A percentile compares a stretch with the other conserved stretches of the same genome.
Evolutionary conservation across 2,329 filamentous ascomycete species (phyloP).

Genomic region (Talaromyces marneffei): DNA sequence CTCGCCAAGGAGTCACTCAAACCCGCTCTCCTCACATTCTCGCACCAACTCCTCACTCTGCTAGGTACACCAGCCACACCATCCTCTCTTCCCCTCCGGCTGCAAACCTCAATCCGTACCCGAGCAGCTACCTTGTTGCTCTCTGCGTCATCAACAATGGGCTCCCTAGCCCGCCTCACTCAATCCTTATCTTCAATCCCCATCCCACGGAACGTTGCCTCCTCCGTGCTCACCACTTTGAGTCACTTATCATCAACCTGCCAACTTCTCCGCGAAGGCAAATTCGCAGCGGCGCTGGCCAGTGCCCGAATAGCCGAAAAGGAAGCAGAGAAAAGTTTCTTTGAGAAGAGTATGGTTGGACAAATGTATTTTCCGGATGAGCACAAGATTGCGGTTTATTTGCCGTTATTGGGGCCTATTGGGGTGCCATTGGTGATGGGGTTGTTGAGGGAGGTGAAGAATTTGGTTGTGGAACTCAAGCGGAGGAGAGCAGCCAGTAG

Average conservation of each 20-base stretch:
- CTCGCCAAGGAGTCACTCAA: constrained; percentile 63
- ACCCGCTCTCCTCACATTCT: constrained; percentile 81
- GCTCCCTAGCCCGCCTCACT: constrained; percentile 82
- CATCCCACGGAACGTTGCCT: constrained; percentile 79
- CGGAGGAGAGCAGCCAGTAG: constrained; percentile 17
- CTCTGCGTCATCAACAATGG: constrained; percentile 86
- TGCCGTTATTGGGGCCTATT: constrained; percentile 83
- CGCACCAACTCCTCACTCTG: constrained; percentile 79
- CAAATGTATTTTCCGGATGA: constrained; percentile 98
- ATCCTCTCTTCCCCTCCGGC: constrained; percentile 69
- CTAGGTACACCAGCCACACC: constrained; percentile 78
- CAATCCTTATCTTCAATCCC: constrained; percentile 81
- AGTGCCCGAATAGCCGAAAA: constrained; percentile 79
- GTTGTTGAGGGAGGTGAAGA: constrained; percentile 72
- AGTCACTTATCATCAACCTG: constrained; percentile 72
- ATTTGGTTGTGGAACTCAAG: constrained; percentile 32
- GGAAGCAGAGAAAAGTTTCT: constrained; percentile 90
- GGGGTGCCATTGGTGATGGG: constrained; percentile 85
- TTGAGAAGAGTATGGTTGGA: constrained; percentile 98
- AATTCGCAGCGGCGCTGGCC: constrained; percentile 62
- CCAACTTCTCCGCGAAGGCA: constrained; percentile 57
- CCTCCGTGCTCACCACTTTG: constrained; percentile 76
- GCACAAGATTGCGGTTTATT: constrained; percentile 93
- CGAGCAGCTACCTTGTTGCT: constrained; percentile 78
- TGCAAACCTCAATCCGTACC: constrained; percentile 80